Base-by-base conservation (phyloP, 257 asterid genomes). In the Rehmannia glutinosa region DNA sequence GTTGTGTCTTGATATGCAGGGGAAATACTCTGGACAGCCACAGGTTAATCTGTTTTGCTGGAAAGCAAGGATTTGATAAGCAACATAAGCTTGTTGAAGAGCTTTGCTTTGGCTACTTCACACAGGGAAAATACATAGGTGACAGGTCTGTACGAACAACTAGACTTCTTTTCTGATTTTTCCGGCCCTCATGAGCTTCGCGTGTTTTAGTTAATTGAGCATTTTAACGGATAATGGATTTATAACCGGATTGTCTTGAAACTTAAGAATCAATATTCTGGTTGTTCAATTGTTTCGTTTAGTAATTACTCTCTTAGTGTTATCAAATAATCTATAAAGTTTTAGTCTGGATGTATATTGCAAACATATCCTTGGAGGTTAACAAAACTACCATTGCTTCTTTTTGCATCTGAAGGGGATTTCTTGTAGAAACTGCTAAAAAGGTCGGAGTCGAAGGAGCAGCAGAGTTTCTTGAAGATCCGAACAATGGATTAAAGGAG, bases 401-500 rank as follows among this genome's bases (percentile, higher is more conserved):
- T 56, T 64, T 39, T 75, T 78, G 55, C 57, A 19, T 70, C 24
- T 68, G 64, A 66, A 93, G 99, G 86, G 82, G 57, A 56, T 93
- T 84, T 70, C 96, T 93, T 11, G 62, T 75, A 15, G 96, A 91
- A 73, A 64, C 81, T 50, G 99, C 97, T 13, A 75, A 72, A 56
- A 88, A 88, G 73, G 97, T 79, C 12, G 99, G 97, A 50, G 71
- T 93, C 8, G 92, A 84, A 80, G 98, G 98, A 69, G 97, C 96
- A 46, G 91, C 86, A 5, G 95, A 87, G 82, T 90, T 85, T 81
- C 97, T 93, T 50, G 90, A 77, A 15, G 81, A 93, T 81, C 92
- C 99, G 17, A 84, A 77, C 76, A 93, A 86, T 59, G 99, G 99
- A 21, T 62, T 82, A 19, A 82, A 86, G 56, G 96, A 93, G 97